Conservation (phyloP, 2,329 filamentous ascomycete species). For the Scedosporium dehoogii region DNA sequence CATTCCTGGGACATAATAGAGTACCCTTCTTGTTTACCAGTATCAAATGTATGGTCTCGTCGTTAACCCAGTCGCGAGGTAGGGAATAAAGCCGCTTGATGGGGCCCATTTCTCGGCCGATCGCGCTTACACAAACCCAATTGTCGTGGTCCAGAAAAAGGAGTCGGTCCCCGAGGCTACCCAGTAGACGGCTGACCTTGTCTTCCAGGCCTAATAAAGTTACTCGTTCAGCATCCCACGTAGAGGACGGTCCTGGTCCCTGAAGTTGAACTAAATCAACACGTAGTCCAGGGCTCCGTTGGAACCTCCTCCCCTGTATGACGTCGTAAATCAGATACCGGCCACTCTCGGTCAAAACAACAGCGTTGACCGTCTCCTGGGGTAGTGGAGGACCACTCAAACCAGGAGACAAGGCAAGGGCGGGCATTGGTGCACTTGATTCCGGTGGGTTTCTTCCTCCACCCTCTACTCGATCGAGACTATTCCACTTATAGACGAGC, state of each 20-base stretch:
- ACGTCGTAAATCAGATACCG: not conserved
- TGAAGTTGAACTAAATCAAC: not conserved
- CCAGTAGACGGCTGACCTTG: not conserved
- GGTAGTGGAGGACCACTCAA: not conserved
- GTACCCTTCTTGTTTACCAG: not conserved
- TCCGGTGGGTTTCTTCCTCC: not conserved
- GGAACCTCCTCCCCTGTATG: not conserved
- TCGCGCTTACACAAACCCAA: not conserved
- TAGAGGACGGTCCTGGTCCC: not conserved
- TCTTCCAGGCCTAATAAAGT: not conserved
- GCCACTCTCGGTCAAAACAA: not conserved
- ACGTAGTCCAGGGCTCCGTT: not conserved
- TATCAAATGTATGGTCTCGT: not conserved
- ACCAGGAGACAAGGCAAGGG: not conserved
- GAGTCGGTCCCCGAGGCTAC: not conserved
- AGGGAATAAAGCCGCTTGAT: not conserved
- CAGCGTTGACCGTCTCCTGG: not conserved
- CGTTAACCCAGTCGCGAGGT: not conserved
- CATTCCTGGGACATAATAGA: not conserved
- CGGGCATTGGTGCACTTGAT: not conserved
- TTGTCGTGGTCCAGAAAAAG: slow-evolving; percentile 1
- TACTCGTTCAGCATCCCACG: not conserved
- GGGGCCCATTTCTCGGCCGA: not conserved
- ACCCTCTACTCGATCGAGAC: not conserved
- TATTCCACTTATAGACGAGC: not conserved